Conservation (phyloP, 2,329 filamentous ascomycete species). For the Diplodia corticola region DNA sequence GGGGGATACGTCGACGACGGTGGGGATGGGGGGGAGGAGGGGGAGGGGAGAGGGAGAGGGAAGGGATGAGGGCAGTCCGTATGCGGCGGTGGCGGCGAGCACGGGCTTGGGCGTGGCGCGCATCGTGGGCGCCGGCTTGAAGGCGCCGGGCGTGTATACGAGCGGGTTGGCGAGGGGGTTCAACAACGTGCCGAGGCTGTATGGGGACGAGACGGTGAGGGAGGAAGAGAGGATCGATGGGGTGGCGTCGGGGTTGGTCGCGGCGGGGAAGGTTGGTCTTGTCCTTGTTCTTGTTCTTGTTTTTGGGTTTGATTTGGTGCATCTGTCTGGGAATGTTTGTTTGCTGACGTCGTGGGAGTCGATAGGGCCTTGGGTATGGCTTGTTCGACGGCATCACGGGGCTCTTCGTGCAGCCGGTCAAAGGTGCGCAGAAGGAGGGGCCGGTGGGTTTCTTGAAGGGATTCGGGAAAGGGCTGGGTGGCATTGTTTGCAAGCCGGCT, state of each 20-base stretch:
- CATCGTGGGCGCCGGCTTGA: background rate
- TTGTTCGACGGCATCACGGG: slow-evolving; percentile 31
- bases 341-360: background rate
- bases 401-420: slow-evolving; percentile 28
- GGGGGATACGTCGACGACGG: background rate
- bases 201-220: slow-evolving; percentile 22
- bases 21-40: background rate
- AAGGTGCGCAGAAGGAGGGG: slow-evolving; percentile 30
- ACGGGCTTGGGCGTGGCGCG: slow-evolving; percentile 1
- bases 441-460: slow-evolving; percentile 31
- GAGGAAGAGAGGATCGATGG: slow-evolving; percentile 8
- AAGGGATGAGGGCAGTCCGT: background rate
- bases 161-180: background rate
- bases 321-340: background rate
- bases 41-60: background rate
- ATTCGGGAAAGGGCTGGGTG: slow-evolving; percentile 31
- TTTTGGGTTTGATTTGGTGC: background rate
- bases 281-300: no score
- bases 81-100: background rate
- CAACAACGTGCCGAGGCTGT: background rate
- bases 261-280: background rate
- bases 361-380: slow-evolving; percentile 26
- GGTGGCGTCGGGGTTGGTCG: background rate
- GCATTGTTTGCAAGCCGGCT: slow-evolving; percentile 29
- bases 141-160: slow-evolving; percentile 2